phyloP scores from a whole-genome alignment of 2,329 filamentous ascomycete genomes.

The Albophoma yamanashiensis region DNA sequence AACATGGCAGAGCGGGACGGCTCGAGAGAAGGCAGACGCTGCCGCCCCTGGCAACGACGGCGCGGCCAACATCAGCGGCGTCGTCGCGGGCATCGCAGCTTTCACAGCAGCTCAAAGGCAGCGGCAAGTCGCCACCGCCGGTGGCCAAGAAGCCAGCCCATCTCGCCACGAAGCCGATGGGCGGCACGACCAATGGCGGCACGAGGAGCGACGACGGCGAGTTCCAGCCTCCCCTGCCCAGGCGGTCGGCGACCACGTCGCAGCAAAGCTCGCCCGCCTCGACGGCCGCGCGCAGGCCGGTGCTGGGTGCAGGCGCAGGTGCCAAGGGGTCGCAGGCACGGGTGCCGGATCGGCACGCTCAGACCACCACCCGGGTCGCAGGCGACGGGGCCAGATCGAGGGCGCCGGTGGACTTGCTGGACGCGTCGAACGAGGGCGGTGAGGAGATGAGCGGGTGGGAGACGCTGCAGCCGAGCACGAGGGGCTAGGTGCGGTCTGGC shows the following conservation, averaged over 20 bases:
- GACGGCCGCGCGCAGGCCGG: constrained; percentile 14
- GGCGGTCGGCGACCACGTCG: constrained; percentile 1
- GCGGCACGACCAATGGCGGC: constrained; percentile 1
- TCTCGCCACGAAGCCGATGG: constrained; percentile 21
- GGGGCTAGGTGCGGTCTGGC: background rate
- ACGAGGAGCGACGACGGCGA: constrained; percentile 11
- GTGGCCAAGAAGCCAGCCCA: constrained; percentile 55
- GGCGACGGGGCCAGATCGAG: background rate
- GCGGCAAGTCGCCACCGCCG: constrained; percentile 36
- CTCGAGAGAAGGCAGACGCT: constrained; percentile 14
- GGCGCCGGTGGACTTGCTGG: constrained; percentile 29
- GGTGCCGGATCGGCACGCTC: background rate
- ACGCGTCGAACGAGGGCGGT: constrained; percentile 36
- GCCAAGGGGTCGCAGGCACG: constrained; percentile 3
- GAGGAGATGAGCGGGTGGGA: constrained; percentile 43
- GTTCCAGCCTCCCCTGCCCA: constrained; percentile 2
- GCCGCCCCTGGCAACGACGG: constrained; percentile 14
- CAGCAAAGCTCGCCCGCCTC: background rate
- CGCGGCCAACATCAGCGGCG: constrained; percentile 21
- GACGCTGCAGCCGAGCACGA: constrained; percentile 36
- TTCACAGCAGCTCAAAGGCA: constrained; percentile 18
- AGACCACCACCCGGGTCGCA: background rate
- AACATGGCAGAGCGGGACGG: constrained; percentile 4
- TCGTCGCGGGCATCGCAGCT: constrained; percentile 24
- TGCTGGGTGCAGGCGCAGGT: constrained; percentile 7